Evolutionary conservation across 306 rosid genomes (phyloP).

Genomic region (Echinosophora koreensis): DNA sequence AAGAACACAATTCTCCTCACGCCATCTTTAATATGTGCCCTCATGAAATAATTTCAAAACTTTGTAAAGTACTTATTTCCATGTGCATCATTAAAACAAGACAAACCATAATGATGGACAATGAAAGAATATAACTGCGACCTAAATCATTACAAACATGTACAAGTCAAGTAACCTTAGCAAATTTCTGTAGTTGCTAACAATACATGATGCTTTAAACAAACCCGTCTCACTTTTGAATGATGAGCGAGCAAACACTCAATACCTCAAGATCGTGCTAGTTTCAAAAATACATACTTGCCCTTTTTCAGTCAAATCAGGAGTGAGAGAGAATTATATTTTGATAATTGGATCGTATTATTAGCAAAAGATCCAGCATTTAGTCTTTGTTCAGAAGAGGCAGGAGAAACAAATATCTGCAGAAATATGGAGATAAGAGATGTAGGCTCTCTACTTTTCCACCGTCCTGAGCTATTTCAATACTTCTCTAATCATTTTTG

Average conservation of each 20-base stretch:
- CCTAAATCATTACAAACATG: slow-evolving; percentile 19
- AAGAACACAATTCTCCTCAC: slow-evolving; percentile 22
- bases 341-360: background rate
- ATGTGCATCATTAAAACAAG: background rate
- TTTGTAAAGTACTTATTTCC: background rate
- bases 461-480: background rate
- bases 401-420: too few relatives aligned
- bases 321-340: background rate
- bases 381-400: background rate
- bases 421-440: background rate
- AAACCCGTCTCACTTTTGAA: background rate
- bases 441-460: background rate
- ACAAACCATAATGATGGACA: background rate
- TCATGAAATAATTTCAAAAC: background rate
- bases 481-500: background rate
- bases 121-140: slow-evolving; percentile 28
- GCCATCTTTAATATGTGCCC: slow-evolving; percentile 4
- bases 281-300: background rate
- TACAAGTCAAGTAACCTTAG: background rate
- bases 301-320: background rate
- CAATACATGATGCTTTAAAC: background rate
- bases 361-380: background rate
- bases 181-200: background rate
- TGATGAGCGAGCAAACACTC: background rate
- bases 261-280: background rate